A percentile compares a stretch with the other conserved stretches of the same genome.
Evolutionary conservation across 1,139 yeast species (phyloP).

Genomic region (Hemisphaericaspora subhashii): DNA sequence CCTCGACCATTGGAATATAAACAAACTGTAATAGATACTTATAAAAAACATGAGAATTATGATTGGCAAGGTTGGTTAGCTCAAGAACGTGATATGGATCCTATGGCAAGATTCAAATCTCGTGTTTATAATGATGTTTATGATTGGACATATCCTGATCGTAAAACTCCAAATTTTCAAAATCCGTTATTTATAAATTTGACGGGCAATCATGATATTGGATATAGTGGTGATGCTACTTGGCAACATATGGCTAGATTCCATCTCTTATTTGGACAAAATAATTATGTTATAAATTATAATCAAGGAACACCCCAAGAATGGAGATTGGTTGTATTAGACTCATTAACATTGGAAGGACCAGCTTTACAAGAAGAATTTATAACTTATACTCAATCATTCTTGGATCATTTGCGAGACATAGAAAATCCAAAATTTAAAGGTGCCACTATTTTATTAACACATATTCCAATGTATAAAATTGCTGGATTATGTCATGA

Average conservation of each 20-base stretch:
- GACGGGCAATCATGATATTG: slow-evolving; percentile 95
- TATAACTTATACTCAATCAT: slow-evolving; percentile 66
- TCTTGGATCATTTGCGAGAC: slow-evolving; percentile 56
- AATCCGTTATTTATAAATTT: slow-evolving; percentile 71
- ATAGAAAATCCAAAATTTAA: slow-evolving; percentile 48
- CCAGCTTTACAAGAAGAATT: slow-evolving; percentile 82
- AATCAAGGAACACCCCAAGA: slow-evolving; percentile 61
- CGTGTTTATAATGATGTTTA: slow-evolving; percentile 58
- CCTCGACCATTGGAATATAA: slow-evolving; percentile 54
- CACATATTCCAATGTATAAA: slow-evolving; percentile 90
- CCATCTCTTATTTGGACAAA: slow-evolving; percentile 71
- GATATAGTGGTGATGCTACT: slow-evolving; percentile 93
- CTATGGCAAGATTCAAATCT: slow-evolving; percentile 45
- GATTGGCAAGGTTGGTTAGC: slow-evolving; percentile 55
- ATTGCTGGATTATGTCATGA: slow-evolving; percentile 79
- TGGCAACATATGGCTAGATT: slow-evolving; percentile 87
- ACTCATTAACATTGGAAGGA: slow-evolving; percentile 83
- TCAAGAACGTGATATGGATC: slow-evolving; percentile 38
- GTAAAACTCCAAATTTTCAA: slow-evolving; percentile 32
- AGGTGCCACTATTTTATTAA: slow-evolving; percentile 80
- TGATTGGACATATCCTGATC: slow-evolving; percentile 58
- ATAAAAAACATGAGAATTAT: slow-evolving; percentile 46
- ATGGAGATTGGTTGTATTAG: slow-evolving; percentile 84
- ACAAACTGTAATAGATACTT: slow-evolving; percentile 46
- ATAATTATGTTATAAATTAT: slow-evolving; percentile 77